phyloP scores from a whole-genome alignment of 192 early-diverging fungal species.

The Chytriomyces confervae region DNA sequence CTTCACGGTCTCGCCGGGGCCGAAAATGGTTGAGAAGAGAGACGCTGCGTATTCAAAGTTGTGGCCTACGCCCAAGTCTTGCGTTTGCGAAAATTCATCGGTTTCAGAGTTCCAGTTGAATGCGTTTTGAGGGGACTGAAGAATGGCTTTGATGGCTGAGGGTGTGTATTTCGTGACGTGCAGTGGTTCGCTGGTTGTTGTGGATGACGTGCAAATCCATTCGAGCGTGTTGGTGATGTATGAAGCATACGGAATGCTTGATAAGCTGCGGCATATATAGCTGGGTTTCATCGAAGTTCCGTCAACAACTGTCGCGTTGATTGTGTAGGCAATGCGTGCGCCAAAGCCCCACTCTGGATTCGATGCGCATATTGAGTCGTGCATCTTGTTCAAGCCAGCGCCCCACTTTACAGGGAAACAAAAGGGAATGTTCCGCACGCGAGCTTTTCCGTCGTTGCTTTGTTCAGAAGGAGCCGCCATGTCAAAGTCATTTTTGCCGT shows the following conservation, averaged over 20 bases:
- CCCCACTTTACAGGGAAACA: conserved; percentile 19
- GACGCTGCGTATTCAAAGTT: conserved; percentile 25
- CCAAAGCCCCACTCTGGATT: conserved; percentile 45
- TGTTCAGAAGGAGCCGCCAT: no score
- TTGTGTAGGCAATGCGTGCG: conserved; percentile 29
- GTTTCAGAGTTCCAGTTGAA: conserved; percentile 28
- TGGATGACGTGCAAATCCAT: background rate
- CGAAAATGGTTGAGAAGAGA: conserved; percentile 22
- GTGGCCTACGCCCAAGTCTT: conserved; percentile 12
- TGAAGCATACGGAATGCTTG: background rate
- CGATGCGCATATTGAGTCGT: conserved; percentile 30
- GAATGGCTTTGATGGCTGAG: conserved; percentile 7
- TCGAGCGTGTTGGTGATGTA: background rate
- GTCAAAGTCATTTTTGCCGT: background rate
- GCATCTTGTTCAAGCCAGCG: conserved; percentile 10
- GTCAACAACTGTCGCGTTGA: conserved; percentile 13
- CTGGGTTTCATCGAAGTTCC: background rate
- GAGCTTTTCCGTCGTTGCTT: no score
- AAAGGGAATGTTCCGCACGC: conserved; percentile 23
- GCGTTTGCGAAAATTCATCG: conserved; percentile 2
- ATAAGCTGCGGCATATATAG: background rate
- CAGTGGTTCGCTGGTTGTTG: background rate
- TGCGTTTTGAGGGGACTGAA: background rate
- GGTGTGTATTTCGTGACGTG: conserved; percentile 23
- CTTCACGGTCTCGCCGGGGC: conserved; percentile 26